These are phyloP conservation scores for Cutaneotrichosporon cyanovorans DNA, from an alignment of 1,284 basidiomycete genomes.

Conservation along the genomic window DNA sequence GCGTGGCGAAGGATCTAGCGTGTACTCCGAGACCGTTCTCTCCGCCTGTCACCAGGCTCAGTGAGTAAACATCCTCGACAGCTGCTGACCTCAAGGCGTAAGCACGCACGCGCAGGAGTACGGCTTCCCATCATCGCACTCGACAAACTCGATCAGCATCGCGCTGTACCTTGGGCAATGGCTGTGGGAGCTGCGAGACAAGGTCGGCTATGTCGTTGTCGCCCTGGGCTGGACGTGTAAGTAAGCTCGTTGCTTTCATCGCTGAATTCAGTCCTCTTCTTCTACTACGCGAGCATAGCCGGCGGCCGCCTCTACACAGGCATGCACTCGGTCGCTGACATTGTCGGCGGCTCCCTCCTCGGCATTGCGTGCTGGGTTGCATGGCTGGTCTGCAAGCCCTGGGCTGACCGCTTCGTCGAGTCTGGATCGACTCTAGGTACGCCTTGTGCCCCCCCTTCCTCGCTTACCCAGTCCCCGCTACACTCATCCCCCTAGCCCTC, in stretches of 20 bases:
- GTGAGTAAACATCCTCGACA: constrained; percentile 21
- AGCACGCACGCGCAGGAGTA: constrained; percentile 62
- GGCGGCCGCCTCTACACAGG: constrained; percentile 84
- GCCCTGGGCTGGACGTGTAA: constrained; percentile 24
- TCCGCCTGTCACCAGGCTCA: constrained; percentile 77
- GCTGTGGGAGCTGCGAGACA: constrained; percentile 23
- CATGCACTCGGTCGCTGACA: constrained; percentile 76
- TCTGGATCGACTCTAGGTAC: constrained; percentile 42
- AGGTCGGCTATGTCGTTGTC: constrained; percentile 13
- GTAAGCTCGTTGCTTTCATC: constrained; percentile 1
- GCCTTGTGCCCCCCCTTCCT: constrained; percentile 9
- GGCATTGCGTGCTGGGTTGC: constrained; percentile 61
- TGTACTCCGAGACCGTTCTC: constrained; percentile 86
- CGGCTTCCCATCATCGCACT: constrained; percentile 90
- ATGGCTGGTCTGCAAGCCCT: constrained; percentile 39
- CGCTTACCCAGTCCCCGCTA: constrained; percentile 54
- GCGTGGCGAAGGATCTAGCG: constrained; percentile 78
- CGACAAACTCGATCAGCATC: constrained; percentile 82
- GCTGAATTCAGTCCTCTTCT: constrained; percentile 46
- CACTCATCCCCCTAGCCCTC: constrained; percentile 59
- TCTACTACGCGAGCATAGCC: constrained; percentile 71
- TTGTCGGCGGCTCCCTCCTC: constrained; percentile 58
- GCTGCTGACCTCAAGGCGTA: constrained; percentile 53
- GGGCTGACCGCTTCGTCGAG: no score
- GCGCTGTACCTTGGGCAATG: constrained; percentile 59